Base-by-base conservation (phyloP, 1,284 basidiomycete genomes). In the Microbotryum scabiosae region DNA sequence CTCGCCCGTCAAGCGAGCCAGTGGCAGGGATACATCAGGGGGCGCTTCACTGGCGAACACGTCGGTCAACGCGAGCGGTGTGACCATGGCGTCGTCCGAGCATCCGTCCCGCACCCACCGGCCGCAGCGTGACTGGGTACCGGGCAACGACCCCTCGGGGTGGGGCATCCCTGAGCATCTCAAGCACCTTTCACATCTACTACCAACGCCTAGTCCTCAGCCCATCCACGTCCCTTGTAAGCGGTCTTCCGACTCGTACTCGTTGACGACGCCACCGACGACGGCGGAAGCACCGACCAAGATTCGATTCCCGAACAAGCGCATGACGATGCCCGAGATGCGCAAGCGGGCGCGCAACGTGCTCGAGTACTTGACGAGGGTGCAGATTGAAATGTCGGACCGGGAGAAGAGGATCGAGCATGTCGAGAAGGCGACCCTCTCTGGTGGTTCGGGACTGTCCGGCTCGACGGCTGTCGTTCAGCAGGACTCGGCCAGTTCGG, bases 141-240 rank as follows among this genome's bases (percentile, higher is more conserved):
- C 87, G 70, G 85, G 86, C 71, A 81, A 84, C 30, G 78, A 88
- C 10, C 83, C 84, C 73, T 84, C 85, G 52, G 85, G 86, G 51
- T 97, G 91, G 92, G 82, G 85, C 63, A 79, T 98, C 52, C 94
- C 94, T 10, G 94, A 98, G 76, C 94, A 97, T 76, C 82, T 98
- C 47, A 82, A 85, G 0, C 88, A 93, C 72, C 85, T 96, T 60
- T 83, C 87, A 66, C 83, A 85, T 69, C 85, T 96, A 73, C 80
- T 98, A 9, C 92, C 91, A 26, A 81, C 83, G 8, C 79, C 84
- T 26, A 78, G 80, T 8, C 91, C 90, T 1, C 81, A 81, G 57
- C 87, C 88, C 0, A 79, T 94, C 45, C 83, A 87, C 71, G 84
- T 94, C 47, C 82, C 83, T 4, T 46, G 51, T 16, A 20, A 21